Conservation (phyloP, 1,284 basidiomycete genomes). For the Apiotrichum siamense region DNA sequence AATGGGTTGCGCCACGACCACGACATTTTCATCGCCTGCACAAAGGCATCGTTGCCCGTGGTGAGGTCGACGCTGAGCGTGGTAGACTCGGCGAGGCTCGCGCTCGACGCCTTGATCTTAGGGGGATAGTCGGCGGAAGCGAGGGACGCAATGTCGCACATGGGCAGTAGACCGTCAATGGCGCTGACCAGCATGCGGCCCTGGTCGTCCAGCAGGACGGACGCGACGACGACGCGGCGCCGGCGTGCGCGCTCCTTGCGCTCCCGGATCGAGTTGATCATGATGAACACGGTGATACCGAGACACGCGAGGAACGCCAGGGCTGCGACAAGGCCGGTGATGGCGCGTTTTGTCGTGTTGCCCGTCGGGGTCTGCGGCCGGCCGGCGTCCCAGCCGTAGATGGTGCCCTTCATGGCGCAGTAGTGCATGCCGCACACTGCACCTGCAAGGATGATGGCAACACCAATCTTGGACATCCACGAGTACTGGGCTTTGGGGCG, state of each 20-base stretch:
- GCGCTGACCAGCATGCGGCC: slow-evolving; percentile 47
- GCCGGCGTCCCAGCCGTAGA: slow-evolving; percentile 36
- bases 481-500: slow-evolving; percentile 50
- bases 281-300: slow-evolving; percentile 43
- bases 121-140: slow-evolving; percentile 17
- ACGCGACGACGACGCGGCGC: slow-evolving; percentile 48
- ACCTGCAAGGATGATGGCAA: slow-evolving; percentile 46
- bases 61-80: slow-evolving; percentile 46
- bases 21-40: slow-evolving; percentile 46
- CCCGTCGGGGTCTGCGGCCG: background rate
- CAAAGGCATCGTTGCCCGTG: slow-evolving; percentile 47
- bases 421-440: slow-evolving; percentile 49
- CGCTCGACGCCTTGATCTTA: background rate
- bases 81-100: slow-evolving; percentile 1
- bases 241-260: slow-evolving; percentile 41
- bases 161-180: slow-evolving; percentile 48
- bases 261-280: slow-evolving; percentile 39
- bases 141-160: slow-evolving; percentile 46
- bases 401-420: slow-evolving; percentile 39
- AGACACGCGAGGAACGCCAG: slow-evolving; percentile 48
- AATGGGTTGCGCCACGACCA: slow-evolving; percentile 47
- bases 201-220: slow-evolving; percentile 47
- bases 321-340: slow-evolving; percentile 47
- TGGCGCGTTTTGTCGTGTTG: slow-evolving; percentile 35
- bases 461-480: slow-evolving; percentile 45